Evolutionary conservation across 768 basidiomycete genomes (phyloP), one percentile per base, ranked within the genome.

Genomic region (Tephrocybe sp.): DNA sequence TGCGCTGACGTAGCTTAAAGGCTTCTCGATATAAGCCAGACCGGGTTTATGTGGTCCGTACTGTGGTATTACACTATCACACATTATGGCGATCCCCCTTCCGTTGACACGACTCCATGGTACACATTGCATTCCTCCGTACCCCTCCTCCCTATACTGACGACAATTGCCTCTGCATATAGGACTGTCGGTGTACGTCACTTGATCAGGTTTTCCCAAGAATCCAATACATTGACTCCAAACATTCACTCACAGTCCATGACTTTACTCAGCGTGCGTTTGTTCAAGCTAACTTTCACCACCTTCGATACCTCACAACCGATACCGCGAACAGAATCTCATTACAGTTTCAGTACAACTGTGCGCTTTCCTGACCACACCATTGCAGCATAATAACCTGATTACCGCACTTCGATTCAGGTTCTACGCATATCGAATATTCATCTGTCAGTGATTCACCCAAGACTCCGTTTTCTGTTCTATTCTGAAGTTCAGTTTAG

Each of bases 31-130:
- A 5, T 41, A 4, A 33, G 38, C 11, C 50, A 51, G 26, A 51
- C 50, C 7, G 15, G 17, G 10, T 43, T 55, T 32, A 55, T 55
- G 11, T 55, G 53, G 54, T 38, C 45, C n/a, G 44, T 28, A 23
- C 24, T 55, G 23, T 52, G 54, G 50, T 51, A 48, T 17, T 47
- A 47, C 11, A 4, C 45, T 9, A 48, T 51, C 17, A 17, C 25
- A 21, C 50, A 48, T 45, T 55, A 42, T 23, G 48, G 53, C 6
- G 38, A 55, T 8, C 24, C 9, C n/a, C 15, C 11, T 21, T 8
- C 33, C 8, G 42, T 41, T 3, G 25, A 46, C 42, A 18, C 44
- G 11, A 51, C 54, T 0, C 50, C 54, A 3, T 51, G 54, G 53
- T 45, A 20, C 17, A 14, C 15, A 11, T 6, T 12, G 28, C 12